Conservation (phyloP, 495 filamentous ascomycete genomes). For the Talaromyces liani region DNA sequence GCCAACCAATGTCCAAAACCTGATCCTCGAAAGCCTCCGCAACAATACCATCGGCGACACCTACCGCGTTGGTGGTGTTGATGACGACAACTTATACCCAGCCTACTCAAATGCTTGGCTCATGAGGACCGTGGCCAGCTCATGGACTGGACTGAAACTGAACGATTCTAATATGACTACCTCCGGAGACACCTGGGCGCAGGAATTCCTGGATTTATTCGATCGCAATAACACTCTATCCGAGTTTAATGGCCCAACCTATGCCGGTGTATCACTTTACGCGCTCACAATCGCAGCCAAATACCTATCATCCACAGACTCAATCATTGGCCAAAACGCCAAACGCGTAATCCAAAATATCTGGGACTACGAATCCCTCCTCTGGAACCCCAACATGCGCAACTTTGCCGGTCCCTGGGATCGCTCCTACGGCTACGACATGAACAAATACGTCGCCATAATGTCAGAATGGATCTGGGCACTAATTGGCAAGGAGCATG, state of each 20-base stretch:
- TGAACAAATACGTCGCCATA: conserved; percentile 32
- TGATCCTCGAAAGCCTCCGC: conserved; percentile 26
- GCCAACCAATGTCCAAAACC: conserved; percentile 15
- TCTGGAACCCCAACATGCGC: conserved; percentile 30
- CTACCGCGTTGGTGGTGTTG: conserved; percentile 35
- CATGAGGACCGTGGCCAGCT: conserved; percentile 32
- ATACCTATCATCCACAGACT: conserved; percentile 20
- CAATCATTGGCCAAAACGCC: conserved; percentile 24
- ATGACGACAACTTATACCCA: conserved; percentile 37
- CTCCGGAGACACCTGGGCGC: conserved; percentile 25
- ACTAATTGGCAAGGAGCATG: conserved; percentile 23
- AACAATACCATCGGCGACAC: conserved; percentile 30
- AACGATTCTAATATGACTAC: conserved; percentile 30
- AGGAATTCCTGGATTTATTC: conserved; percentile 30
- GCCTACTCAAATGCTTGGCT: conserved; percentile 35
- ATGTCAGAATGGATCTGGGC: conserved; percentile 31
- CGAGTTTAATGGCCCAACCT: conserved; percentile 37
- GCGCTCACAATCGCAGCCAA: conserved; percentile 34
- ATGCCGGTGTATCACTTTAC: conserved; percentile 33
- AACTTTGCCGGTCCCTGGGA: conserved; percentile 40
- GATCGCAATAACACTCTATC: conserved; percentile 28
- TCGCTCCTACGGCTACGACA: conserved; percentile 35
- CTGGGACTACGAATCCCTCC: conserved; percentile 23
- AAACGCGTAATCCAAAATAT: conserved; percentile 20
- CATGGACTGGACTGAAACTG: conserved; percentile 28